A percentile compares a stretch with the other conserved stretches of the same genome.
Conservation (phyloP, 2,329 filamentous ascomycete genomes). For the Metarhizium robertsii region DNA sequence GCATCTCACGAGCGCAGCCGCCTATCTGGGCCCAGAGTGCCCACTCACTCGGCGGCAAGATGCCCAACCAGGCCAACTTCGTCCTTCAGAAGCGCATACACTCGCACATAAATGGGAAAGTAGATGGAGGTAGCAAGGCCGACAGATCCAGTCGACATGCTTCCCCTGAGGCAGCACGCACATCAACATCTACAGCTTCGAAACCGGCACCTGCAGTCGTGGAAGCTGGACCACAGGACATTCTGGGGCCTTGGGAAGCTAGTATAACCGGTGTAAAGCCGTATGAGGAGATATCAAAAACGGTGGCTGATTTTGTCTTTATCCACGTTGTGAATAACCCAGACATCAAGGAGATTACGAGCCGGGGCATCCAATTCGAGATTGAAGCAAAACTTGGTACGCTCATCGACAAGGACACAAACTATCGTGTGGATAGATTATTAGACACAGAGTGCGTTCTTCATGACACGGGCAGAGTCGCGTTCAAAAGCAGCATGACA, state of each 20-base stretch:
- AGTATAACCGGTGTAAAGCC: conserved; percentile 63
- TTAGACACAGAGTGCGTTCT: conserved; percentile 65
- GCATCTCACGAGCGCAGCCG: conserved; percentile 24
- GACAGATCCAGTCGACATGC: conserved; percentile 32
- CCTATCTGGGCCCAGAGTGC: conserved; percentile 41
- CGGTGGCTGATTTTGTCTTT: conserved; percentile 75
- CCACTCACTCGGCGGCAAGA: conserved; percentile 23
- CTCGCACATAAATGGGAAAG: conserved; percentile 29
- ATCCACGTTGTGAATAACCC: conserved; percentile 57
- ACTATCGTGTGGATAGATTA: conserved; percentile 57
- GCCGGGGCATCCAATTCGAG: conserved; percentile 67
- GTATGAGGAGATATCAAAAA: conserved; percentile 63
- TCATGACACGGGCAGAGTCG: conserved; percentile 47
- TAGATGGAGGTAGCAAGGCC: conserved; percentile 17
- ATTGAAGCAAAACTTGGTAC: conserved; percentile 91
- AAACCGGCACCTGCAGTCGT: conserved; percentile 15
- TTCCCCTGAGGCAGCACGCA: conserved; percentile 36
- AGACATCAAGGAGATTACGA: conserved; percentile 54
- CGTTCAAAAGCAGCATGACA: conserved; percentile 85
- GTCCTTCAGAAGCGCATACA: conserved; percentile 31
- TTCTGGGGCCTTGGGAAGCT: conserved; percentile 52
- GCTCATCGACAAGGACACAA: conserved; percentile 63
- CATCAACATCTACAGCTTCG: conserved; percentile 13
- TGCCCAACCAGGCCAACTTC: conserved; percentile 34
- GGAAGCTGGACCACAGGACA: conserved; percentile 21